phyloP scores from a whole-genome alignment of 139 green algal species.

The Dunaliella primolecta region DNA sequence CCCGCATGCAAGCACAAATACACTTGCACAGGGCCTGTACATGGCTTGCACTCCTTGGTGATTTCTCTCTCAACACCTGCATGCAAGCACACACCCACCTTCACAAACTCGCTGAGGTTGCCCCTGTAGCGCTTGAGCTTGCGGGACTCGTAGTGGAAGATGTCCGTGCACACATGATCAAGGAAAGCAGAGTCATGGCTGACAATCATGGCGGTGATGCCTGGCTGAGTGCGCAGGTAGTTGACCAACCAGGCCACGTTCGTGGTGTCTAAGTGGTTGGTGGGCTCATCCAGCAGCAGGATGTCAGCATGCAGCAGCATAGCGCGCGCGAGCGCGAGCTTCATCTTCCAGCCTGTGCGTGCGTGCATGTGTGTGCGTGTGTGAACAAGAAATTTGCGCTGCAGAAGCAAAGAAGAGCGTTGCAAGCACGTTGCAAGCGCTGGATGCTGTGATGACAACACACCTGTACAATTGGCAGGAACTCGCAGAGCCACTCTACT shows the following conservation, averaged over 20 bases:
- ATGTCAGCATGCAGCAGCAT: conserved; percentile 65
- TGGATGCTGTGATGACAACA: background rate
- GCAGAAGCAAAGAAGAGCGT: background rate
- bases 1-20: too few species aligned
- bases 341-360: conserved; percentile 84
- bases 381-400: conserved; percentile 22
- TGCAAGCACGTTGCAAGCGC: background rate
- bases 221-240: conserved; percentile 61
- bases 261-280: conserved; percentile 78
- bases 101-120: conserved; percentile 90
- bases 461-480: too few species aligned
- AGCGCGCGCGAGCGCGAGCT: conserved; percentile 67
- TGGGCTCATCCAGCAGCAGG: conserved; percentile 86
- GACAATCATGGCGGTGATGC: conserved; percentile 81
- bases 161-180: conserved; percentile 81
- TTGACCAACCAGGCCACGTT: conserved; percentile 86
- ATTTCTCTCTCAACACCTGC: too few species aligned
- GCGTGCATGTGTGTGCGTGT: conserved; percentile 16
- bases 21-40: too few species aligned
- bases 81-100: conserved; percentile 42
- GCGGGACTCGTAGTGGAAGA: conserved; percentile 83
- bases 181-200: conserved; percentile 88
- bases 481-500: too few species aligned
- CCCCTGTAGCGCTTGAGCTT: conserved; percentile 80
- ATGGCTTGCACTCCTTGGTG: too few species aligned